Evolutionary conservation across 805 yeast species (phyloP).

Genomic region (Torulaspora delbrueckii): DNA sequence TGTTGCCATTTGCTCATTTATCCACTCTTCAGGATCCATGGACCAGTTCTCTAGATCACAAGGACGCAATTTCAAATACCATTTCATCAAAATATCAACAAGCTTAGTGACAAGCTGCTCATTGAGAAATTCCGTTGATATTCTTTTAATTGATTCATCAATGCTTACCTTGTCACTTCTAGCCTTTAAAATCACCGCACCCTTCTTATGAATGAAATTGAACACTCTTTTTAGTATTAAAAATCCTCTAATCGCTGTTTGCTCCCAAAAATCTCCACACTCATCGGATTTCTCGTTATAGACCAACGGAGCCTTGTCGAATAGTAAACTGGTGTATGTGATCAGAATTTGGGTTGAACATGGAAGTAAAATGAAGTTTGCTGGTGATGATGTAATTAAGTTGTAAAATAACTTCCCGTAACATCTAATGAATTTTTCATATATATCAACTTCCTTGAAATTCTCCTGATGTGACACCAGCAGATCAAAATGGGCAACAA

Average conservation of each 20-base stretch:
- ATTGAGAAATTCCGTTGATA: constrained; percentile 55
- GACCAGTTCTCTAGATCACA: constrained; percentile 78
- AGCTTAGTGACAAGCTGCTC: constrained; percentile 51
- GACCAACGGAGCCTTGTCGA: constrained; percentile 59
- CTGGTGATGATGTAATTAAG: constrained; percentile 55
- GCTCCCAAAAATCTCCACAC: constrained; percentile 67
- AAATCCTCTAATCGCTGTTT: constrained; percentile 60
- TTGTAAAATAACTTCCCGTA: constrained; percentile 68
- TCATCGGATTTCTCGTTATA: constrained; percentile 50
- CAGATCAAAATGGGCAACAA: constrained; percentile 55
- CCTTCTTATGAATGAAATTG: constrained; percentile 56
- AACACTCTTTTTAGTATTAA: constrained; percentile 60
- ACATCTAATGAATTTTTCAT: constrained; percentile 70
- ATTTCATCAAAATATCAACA: constrained; percentile 61
- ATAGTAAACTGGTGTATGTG: constrained; percentile 54
- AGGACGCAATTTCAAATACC: constrained; percentile 71
- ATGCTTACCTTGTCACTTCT: constrained; percentile 63
- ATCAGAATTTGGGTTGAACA: constrained; percentile 56
- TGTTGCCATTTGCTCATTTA: constrained; percentile 67
- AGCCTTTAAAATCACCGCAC: constrained; percentile 60
- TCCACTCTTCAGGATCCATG: constrained; percentile 89
- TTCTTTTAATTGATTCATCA: constrained; percentile 47
- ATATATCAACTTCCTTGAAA: constrained; percentile 36
- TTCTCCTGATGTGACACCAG: constrained; percentile 52
- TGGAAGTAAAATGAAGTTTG: constrained; percentile 66